These are phyloP conservation scores for Teratosphaeria epicoccoides DNA, from an alignment of 2,329 filamentous ascomycete genomes.

Conservation along the genomic window DNA sequence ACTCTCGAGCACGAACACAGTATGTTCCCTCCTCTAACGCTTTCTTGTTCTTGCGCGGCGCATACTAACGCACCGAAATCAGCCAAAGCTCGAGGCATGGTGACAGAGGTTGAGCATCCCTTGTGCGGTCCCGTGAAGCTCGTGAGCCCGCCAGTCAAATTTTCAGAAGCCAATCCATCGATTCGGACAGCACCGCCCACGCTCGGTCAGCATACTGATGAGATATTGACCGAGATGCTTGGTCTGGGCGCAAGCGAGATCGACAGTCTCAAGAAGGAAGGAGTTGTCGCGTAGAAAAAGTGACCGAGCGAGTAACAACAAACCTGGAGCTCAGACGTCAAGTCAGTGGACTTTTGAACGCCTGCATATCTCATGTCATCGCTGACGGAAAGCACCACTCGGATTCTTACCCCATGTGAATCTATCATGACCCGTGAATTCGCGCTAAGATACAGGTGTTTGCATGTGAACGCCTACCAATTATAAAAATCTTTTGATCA, in stretches of 20 bases:
- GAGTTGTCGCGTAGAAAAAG: slow-evolving; percentile 48
- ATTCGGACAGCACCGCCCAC: slow-evolving; percentile 72
- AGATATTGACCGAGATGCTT: slow-evolving; percentile 57
- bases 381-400: no score
- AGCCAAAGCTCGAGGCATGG: slow-evolving; percentile 72
- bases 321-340: no score
- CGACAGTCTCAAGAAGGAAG: slow-evolving; percentile 49
- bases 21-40: slow-evolving; percentile 25
- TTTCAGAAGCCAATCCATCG: slow-evolving; percentile 67
- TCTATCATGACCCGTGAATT: background rate
- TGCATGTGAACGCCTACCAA: background rate
- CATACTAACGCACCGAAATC: background rate
- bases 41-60: background rate
- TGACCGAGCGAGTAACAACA: background rate
- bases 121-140: slow-evolving; percentile 77
- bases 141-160: slow-evolving; percentile 91
- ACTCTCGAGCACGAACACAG: slow-evolving; percentile 80
- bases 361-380: background rate
- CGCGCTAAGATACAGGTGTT: background rate
- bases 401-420: no score
- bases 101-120: slow-evolving; percentile 74
- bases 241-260: slow-evolving; percentile 52
- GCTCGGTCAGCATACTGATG: slow-evolving; percentile 76
- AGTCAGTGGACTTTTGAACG: background rate
- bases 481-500: background rate